phyloP scores from a whole-genome alignment of 805 yeast genomes.

The Spathaspora hagerdaliae region DNA sequence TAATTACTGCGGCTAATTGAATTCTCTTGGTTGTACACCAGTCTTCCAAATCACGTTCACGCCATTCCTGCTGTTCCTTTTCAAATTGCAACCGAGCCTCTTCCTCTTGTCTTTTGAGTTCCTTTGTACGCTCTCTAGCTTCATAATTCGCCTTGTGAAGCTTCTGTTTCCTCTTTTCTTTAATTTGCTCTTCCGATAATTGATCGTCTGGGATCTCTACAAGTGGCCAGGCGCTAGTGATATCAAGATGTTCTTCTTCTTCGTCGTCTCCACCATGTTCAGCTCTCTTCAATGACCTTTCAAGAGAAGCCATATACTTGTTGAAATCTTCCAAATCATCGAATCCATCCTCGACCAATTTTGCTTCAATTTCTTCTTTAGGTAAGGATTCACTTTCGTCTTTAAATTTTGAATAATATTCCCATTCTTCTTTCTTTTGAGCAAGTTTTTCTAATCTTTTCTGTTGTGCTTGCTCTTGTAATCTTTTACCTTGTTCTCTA shows the following conservation, averaged over 20 bases:
- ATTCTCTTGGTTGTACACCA: slow-evolving; percentile 77
- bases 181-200: slow-evolving; percentile 70
- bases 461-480: slow-evolving; percentile 91
- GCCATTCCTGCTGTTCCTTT: slow-evolving; percentile 69
- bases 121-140: slow-evolving; percentile 78
- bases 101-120: slow-evolving; percentile 67
- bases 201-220: slow-evolving; percentile 83
- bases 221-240: slow-evolving; percentile 62
- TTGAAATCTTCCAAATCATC: slow-evolving; percentile 69
- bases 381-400: slow-evolving; percentile 47
- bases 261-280: slow-evolving; percentile 57
- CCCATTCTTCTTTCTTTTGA: slow-evolving; percentile 77
- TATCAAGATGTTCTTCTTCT: slow-evolving; percentile 37
- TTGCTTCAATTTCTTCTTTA: slow-evolving; percentile 50
- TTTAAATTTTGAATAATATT: slow-evolving; percentile 60
- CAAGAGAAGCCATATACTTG: slow-evolving; percentile 61
- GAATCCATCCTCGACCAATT: slow-evolving; percentile 70
- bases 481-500: slow-evolving; percentile 77
- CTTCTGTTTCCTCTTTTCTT: slow-evolving; percentile 82
- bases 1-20: slow-evolving; percentile 56
- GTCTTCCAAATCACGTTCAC: slow-evolving; percentile 64
- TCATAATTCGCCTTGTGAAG: slow-evolving; percentile 83
- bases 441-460: slow-evolving; percentile 74
- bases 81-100: slow-evolving; percentile 57
- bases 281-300: slow-evolving; percentile 65